phyloP scores from a whole-genome alignment of 257 asterid species.

The Thymus mandschuricus region DNA sequence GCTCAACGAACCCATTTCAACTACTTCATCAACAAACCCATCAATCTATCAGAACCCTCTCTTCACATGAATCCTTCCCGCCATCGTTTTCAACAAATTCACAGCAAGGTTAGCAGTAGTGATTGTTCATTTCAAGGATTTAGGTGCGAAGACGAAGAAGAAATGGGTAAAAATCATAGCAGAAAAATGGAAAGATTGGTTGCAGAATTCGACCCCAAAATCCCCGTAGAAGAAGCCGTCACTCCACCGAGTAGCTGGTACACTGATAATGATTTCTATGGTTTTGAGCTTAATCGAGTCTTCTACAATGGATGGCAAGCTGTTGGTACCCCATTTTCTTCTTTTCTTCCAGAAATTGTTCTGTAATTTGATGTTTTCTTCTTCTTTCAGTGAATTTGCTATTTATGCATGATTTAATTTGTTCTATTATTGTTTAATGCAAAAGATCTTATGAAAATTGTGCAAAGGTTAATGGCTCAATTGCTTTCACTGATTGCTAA shows the following conservation, averaged over 20 bases:
- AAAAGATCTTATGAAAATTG: no score
- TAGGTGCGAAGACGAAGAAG: background rate
- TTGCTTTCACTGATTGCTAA: no score
- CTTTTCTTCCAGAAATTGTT: background rate
- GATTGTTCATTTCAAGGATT: slow-evolving; percentile 1
- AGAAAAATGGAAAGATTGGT: slow-evolving; percentile 40
- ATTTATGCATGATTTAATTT: background rate
- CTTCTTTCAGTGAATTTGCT: background rate
- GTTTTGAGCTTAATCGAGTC: slow-evolving; percentile 60
- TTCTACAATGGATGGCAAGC: slow-evolving; percentile 80
- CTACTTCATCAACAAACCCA: slow-evolving; percentile 1
- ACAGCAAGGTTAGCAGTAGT: background rate
- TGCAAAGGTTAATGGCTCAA: no score
- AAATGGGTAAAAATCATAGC: slow-evolving; percentile 18
- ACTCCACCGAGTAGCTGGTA: slow-evolving; percentile 92
- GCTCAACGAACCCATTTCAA: slow-evolving; percentile 4
- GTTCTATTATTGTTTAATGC: no score
- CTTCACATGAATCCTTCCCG: background rate
- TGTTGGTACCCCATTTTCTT: slow-evolving; percentile 48
- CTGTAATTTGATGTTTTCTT: background rate
- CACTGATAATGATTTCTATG: slow-evolving; percentile 62
- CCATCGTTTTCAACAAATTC: slow-evolving; percentile 9
- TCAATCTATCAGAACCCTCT: slow-evolving; percentile 9
- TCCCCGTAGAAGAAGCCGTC: slow-evolving; percentile 67
- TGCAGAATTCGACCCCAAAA: slow-evolving; percentile 61